phyloP scores from a whole-genome alignment of 2,329 filamentous ascomycete genomes.

The Huntiella savannae region DNA sequence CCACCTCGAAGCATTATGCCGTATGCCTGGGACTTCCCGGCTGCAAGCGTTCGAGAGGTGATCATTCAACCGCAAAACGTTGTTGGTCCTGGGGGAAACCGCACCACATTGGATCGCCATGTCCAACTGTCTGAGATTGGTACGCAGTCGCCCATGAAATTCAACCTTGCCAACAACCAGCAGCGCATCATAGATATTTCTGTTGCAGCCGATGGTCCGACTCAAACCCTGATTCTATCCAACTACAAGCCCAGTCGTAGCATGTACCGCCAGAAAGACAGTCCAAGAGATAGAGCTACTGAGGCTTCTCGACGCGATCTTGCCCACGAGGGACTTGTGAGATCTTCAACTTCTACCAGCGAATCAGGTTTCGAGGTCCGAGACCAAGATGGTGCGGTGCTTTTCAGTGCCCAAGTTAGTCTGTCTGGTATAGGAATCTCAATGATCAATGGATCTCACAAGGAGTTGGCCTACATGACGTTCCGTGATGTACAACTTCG shows the following conservation, averaged over 20 bases:
- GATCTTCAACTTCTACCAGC: not conserved
- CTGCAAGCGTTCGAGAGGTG: conserved; percentile 88
- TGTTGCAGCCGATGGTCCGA: conserved; percentile 85
- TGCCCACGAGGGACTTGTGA: not conserved
- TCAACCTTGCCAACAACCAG: conserved; percentile 45
- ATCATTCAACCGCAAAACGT: conserved; percentile 48
- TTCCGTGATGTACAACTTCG: conserved; percentile 80
- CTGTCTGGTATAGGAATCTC: conserved; percentile 85
- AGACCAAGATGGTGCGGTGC: conserved; percentile 49
- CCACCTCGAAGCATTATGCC: conserved; percentile 96
- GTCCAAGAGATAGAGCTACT: conserved; percentile 3
- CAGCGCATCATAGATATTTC: conserved; percentile 93
- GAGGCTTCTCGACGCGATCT: not conserved
- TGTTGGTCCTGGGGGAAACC: conserved; percentile 12
- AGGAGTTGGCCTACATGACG: conserved; percentile 83
- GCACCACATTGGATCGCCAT: conserved; percentile 49
- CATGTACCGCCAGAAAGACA: conserved; percentile 37
- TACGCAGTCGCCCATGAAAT: conserved; percentile 85
- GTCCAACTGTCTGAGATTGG: conserved; percentile 94
- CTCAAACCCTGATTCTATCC: conserved; percentile 80
- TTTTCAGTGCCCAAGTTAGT: conserved; percentile 73
- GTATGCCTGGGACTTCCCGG: conserved; percentile 97
- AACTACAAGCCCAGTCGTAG: conserved; percentile 90
- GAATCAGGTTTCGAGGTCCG: conserved; percentile 61
- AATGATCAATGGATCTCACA: conserved; percentile 77